These are phyloP conservation scores for Pilasporangium apinafurcum DNA, from an alignment of 352 stramenopile genomes.

Conservation along the genomic window DNA sequence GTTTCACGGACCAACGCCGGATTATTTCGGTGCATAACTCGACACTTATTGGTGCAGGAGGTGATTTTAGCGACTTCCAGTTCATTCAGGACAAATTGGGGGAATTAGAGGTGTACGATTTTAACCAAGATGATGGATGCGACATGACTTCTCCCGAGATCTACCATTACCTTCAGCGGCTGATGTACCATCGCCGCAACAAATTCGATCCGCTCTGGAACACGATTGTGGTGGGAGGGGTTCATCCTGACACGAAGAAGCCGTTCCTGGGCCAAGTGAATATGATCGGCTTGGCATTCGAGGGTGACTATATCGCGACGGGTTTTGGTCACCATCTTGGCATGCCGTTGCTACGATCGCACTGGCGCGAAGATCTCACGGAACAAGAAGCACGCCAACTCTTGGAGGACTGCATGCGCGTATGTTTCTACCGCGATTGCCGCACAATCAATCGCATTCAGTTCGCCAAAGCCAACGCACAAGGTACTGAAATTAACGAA, in stretches of 20 bases:
- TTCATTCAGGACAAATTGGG: slow-evolving; percentile 94
- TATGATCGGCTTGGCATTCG: slow-evolving; percentile 96
- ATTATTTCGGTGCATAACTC: slow-evolving; percentile 83
- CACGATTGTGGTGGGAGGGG: slow-evolving; percentile 94
- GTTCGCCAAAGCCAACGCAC: slow-evolving; percentile 92
- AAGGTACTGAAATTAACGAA: slow-evolving; percentile 89
- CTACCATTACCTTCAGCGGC: slow-evolving; percentile 96
- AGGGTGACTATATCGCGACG: slow-evolving; percentile 96
- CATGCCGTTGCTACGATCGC: slow-evolving; percentile 94
- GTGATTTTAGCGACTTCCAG: slow-evolving; percentile 98
- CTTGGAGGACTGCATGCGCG: slow-evolving; percentile 96
- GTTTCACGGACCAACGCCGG: slow-evolving; percentile 94
- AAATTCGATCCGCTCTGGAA: slow-evolving; percentile 99
- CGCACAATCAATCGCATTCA: slow-evolving; percentile 97
- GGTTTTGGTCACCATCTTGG: slow-evolving; percentile 97
- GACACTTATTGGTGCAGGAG: slow-evolving; percentile 93
- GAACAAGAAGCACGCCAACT: slow-evolving; percentile 92
- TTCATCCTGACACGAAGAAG: slow-evolving; percentile 83
- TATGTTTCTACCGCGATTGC: slow-evolving; percentile 99
- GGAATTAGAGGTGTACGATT: slow-evolving; percentile 92
- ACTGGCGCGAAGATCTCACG: slow-evolving; percentile 91
- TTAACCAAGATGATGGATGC: slow-evolving; percentile 94
- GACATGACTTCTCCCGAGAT: slow-evolving; percentile 92
- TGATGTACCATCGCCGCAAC: slow-evolving; percentile 98
- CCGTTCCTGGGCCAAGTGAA: slow-evolving; percentile 96